Base-by-base conservation (phyloP, 2,329 filamentous ascomycete species). In the Xylaria sp. region DNA sequence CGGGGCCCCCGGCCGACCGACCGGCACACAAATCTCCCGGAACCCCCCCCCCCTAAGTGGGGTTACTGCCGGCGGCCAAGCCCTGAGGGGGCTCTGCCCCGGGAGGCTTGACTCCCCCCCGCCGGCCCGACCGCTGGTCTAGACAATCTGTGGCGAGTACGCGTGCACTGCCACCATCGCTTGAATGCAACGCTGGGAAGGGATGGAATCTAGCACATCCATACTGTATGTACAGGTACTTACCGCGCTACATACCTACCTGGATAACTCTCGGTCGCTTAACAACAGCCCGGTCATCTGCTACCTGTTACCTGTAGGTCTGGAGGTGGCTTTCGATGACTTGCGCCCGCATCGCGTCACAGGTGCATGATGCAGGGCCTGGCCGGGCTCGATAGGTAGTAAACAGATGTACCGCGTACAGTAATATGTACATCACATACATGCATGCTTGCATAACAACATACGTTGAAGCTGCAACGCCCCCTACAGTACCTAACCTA, bases 41-140 rank as follows among this genome's bases (percentile, higher is more conserved):
- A n/a, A n/a, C n/a, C n/a, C n/a, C n/a, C n/a, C n/a, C n/a, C n/a
- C n/a, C n/a, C n/a, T n/a, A n/a, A 7, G 29, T 34, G 29, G 19
- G 26, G 34, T 48, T 52, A 48, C 48, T 22, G 45, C 43, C 51
- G 39, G 54, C 42, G 47, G 52, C n/a, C 39, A 49, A 48, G 19
- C 51, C 50, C n/a, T n/a, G n/a, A n/a, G n/a, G n/a, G 52, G 51
- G 22, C 51, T 24, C 48, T 48, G 50, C 11, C 11, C 29, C 57
- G 59, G 58, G 22, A 52, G 54, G 57, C 56, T 57, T 59, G 60
- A 53, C 60, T 57, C 60, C 58, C n/a, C n/a, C n/a, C n/a, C n/a
- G n/a, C n/a, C n/a, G n/a, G n/a, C n/a, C n/a, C n/a, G n/a, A n/a
- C n/a, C 58, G 60, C 49, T 52, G 48, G 50, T 41, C 61, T 55